A percentile compares a stretch with the other conserved stretches of the same genome.
Evolutionary conservation across 2,329 filamentous ascomycete species (phyloP).

Genomic region (Chaetomium sp.): DNA sequence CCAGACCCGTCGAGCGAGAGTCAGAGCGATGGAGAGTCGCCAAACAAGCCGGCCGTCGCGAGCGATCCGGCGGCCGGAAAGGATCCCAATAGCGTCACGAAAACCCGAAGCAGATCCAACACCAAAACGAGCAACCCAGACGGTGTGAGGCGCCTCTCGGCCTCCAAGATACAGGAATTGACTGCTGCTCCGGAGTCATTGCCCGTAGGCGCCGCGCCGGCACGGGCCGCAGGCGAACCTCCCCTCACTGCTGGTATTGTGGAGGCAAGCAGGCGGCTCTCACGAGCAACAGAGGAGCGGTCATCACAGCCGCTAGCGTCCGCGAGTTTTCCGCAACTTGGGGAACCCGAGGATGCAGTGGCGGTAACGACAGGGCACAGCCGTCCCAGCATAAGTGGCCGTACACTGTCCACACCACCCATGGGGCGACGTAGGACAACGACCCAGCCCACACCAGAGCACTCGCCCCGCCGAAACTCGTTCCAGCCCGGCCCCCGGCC

Average conservation of each 20-base stretch:
- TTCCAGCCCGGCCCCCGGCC: slow-evolving; percentile 41
- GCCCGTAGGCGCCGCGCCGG: slow-evolving; percentile 43
- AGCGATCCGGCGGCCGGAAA: background rate
- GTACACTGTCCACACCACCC: slow-evolving; percentile 49
- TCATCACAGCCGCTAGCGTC: slow-evolving; percentile 12
- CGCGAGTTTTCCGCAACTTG: slow-evolving; percentile 14
- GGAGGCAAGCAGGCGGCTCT: slow-evolving; percentile 30
- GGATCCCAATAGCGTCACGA: slow-evolving; percentile 6
- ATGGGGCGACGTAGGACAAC: slow-evolving; percentile 34
- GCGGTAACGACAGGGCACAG: slow-evolving; percentile 29
- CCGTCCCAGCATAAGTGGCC: slow-evolving; percentile 22
- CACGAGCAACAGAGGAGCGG: slow-evolving; percentile 31
- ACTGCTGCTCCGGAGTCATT: slow-evolving; percentile 52
- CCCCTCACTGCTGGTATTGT: slow-evolving; percentile 32
- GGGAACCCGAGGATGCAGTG: slow-evolving; percentile 16
- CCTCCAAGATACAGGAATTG: slow-evolving; percentile 52
- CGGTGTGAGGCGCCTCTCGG: slow-evolving; percentile 48
- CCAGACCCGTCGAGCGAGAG: slow-evolving; percentile 24
- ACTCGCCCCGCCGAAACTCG: slow-evolving; percentile 41
- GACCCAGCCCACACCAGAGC: slow-evolving; percentile 28
- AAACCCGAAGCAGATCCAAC: slow-evolving; percentile 21
- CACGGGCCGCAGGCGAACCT: slow-evolving; percentile 31
- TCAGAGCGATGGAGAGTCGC: slow-evolving; percentile 19
- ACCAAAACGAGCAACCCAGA: slow-evolving; percentile 34
- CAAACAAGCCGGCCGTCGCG: background rate